Base-by-base conservation (phyloP, 2,329 filamentous ascomycete genomes). In the Xylaria sp. region DNA sequence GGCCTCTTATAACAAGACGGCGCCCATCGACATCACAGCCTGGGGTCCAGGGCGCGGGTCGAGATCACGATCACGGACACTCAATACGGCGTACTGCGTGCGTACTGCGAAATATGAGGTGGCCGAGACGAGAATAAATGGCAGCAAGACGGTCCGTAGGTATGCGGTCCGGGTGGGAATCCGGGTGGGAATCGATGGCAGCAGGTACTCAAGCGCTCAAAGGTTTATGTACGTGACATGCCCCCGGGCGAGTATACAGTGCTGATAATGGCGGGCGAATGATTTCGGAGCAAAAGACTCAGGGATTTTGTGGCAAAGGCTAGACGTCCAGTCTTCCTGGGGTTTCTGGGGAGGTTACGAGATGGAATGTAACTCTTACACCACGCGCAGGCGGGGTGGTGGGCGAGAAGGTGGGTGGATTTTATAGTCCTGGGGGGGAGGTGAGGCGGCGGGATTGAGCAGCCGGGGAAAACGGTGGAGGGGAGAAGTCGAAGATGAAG, bases 1-100 rank as follows among this genome's bases (percentile, higher is more conserved):
- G 57, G 61, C 63, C 62, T 62, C 62, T 68, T 63, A 62, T 60
- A 63, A 51, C 30, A 56, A 61, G 53, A 53, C 59, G 18, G 56
- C 47, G 59, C 46, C 51, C 56, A 58, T 63, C 66, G 62, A 67
- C 68, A 69, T 69, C 59, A 59, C 64, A 55, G 64, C 63, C 35
- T 4, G 23, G 44, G 37, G 49, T 37, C 52, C 54, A 34, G 30
- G 52, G 51, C 57, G 47, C 55, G 13, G 52, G 34, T 19, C 39
- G 16, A 48, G 13, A 30, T 30, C 23, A 30, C 37, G 35, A 35
- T 9, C 6, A 35, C 49, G 8, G n/a, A 47, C 13, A n/a, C 44
- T 52, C 54, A 50, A 54, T 34, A 52, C 37, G 37, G 37, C 23
- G 23, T 30, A 30, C 23, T 30, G 23, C 23, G 23, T 30, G 23